Percentiles rank a stretch among this genome's conserved stretches.
phyloP scores from a whole-genome alignment of 192 early-diverging fungal genomes.

The Rhizophagus clarus region DNA sequence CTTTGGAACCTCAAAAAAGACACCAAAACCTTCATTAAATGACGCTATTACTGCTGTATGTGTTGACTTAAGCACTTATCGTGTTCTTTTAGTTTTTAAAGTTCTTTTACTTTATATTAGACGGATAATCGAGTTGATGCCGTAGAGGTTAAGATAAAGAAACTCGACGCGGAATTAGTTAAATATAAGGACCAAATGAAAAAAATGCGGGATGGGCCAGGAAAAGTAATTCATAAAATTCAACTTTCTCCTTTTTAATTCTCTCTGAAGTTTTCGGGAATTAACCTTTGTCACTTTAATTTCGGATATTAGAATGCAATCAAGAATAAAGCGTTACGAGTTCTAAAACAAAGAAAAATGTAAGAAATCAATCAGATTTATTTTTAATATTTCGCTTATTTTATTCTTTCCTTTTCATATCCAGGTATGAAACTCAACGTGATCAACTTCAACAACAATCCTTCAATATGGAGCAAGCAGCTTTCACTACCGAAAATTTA shows the following conservation, averaged over 20 bases:
- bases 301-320: conserved; percentile 67
- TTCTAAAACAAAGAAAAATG: conserved; percentile 93
- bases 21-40: conserved; percentile 83
- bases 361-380: conserved; percentile 34
- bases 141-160: conserved; percentile 92
- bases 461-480: conserved; percentile 99
- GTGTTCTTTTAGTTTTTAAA: too few relatives aligned
- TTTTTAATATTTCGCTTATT: not conserved
- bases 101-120: conserved; percentile 38
- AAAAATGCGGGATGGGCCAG: conserved; percentile 88
- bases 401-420: not conserved
- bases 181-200: conserved; percentile 93
- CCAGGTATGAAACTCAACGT: conserved; percentile 86
- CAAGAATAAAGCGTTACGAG: conserved; percentile 89
- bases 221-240: conserved; percentile 55
- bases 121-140: conserved; percentile 85
- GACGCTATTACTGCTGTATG: conserved; percentile 80
- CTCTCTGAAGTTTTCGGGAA: not conserved
- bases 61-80: not conserved
- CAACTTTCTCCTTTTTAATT: not conserved
- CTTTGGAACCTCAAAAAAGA: conserved; percentile 87
- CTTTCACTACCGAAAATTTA: conserved; percentile 91
- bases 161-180: conserved; percentile 90
- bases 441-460: conserved; percentile 95
- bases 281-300: not conserved